Evolutionary conservation across 2,329 filamentous ascomycete genomes (phyloP).

Genomic region (Seiridium unicorne): DNA sequence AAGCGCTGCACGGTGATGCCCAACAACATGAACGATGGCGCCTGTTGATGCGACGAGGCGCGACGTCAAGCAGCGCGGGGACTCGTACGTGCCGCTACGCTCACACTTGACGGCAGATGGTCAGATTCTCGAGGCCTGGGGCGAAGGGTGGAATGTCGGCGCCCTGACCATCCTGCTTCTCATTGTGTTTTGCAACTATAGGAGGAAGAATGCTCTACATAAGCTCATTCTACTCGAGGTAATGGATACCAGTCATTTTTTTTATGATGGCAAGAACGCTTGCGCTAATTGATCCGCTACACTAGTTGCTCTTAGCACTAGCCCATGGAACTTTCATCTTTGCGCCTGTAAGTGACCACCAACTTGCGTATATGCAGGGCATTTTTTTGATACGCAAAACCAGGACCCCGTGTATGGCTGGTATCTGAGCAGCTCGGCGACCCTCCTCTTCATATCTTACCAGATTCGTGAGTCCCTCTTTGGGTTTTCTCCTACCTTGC

Average conservation of each 20-base stretch:
- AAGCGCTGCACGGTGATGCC: too few species aligned
- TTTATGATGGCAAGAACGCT: too few species aligned
- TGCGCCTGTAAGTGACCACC: background rate
- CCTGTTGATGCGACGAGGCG: too few species aligned
- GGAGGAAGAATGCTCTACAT: slow-evolving; percentile 42
- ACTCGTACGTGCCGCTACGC: background rate
- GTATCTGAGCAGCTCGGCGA: slow-evolving; percentile 61
- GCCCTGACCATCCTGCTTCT: slow-evolving; percentile 45
- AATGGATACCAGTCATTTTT: background rate
- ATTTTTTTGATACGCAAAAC: slow-evolving; percentile 12
- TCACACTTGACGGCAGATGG: background rate
- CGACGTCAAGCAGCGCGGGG: too few species aligned
- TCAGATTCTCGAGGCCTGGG: background rate
- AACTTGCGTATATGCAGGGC: background rate
- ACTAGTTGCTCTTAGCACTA: background rate
- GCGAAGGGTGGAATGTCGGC: slow-evolving; percentile 27
- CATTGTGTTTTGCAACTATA: slow-evolving; percentile 49
- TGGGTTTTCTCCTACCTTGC: too few species aligned
- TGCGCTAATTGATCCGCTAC: too few species aligned
- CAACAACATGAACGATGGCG: too few species aligned
- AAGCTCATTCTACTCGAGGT: slow-evolving; percentile 50
- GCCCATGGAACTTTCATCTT: slow-evolving; percentile 1
- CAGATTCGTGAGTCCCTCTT: slow-evolving; percentile 36
- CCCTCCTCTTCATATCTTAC: slow-evolving; percentile 63
- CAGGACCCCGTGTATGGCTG: slow-evolving; percentile 52